Evolutionary conservation across 805 yeast species (phyloP), one percentile per base, ranked within the genome.

Genomic region (Cephaloascus albidus): DNA sequence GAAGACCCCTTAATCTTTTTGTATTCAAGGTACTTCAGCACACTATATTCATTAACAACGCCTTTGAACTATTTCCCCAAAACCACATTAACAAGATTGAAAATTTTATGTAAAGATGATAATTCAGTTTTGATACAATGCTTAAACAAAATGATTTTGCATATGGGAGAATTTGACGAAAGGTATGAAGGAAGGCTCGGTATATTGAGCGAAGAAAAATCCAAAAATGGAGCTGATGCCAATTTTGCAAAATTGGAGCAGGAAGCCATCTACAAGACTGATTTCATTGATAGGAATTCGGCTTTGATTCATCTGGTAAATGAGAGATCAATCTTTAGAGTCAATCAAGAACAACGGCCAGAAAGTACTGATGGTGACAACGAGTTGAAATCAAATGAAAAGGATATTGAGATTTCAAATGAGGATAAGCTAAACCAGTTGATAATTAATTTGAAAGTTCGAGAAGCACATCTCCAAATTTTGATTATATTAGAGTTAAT

Each of bases 381-480:
- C 18, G 45, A 43, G 34, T 45, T 41, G 17, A 35, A 34, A 18
- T 20, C 42, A 4, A 32, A 16, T 26, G 39, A 20, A 10, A 32
- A 20, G 18, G 38, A 32, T 6, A 40, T 31, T 14, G 38, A 18
- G 26, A 37, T 36, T 14, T 26, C 38, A 2, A 33, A 33, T 15
- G 49, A 45, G 5, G 57, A 57, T 19, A 45, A 50, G 6, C 33
- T 58, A 1, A 48, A 48, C 1, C 61, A 55, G 14, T 43, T 70
- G 1, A 49, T 62, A 2, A 51, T 59, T 31, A 63, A 67, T 31
- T 56, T 76, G 42, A 77, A 76, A 44, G 59, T 72, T 2, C 56
- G 81, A 28, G 83, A 77, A 45, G 71, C 78, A 1, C 80, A 76
- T 44, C 49, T 78, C 26, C 83, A 78, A 48, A 57, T 75, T 0